Percentiles rank a stretch among this genome's conserved stretches.
Conservation (phyloP, 2,329 filamentous ascomycete species). For the Neonectria faginata region DNA sequence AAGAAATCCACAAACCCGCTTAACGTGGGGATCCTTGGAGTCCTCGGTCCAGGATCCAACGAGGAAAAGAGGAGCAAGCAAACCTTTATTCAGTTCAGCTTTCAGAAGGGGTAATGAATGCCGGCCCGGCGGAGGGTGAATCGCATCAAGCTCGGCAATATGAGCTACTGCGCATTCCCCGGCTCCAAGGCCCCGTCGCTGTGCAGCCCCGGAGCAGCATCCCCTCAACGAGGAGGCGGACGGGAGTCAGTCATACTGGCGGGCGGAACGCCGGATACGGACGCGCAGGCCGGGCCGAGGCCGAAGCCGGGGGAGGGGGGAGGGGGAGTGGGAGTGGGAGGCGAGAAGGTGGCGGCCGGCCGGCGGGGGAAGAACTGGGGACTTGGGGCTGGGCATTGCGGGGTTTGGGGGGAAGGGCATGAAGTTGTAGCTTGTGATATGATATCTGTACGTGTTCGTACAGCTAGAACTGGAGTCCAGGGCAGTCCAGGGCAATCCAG, state of each 20-base stretch:
- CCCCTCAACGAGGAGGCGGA: not conserved
- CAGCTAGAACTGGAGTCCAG: not conserved
- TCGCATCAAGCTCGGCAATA: not conserved
- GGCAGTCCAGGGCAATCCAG: not conserved
- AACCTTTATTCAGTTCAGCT: not conserved
- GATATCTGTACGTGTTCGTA: not conserved
- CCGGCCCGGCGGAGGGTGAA: not conserved
- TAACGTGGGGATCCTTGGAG: not conserved
- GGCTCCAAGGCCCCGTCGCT: not conserved
- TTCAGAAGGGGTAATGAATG: not conserved
- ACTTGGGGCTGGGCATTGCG: constrained; percentile 10
- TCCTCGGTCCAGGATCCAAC: not conserved
- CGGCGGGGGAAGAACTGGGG: not conserved
- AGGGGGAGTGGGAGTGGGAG: not conserved
- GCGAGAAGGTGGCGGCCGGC: constrained; percentile 7
- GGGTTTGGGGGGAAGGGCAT: not conserved
- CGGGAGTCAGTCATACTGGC: constrained; percentile 1
- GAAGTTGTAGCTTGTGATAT: not conserved
- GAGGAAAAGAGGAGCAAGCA: not conserved
- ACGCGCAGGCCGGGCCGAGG: constrained; percentile 23
- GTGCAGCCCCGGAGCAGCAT: not conserved
- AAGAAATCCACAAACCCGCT: not conserved
- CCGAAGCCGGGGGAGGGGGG: constrained; percentile 23
- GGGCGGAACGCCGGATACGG: constrained; percentile 26
- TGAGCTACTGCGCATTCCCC: constrained; percentile 2